phyloP scores from a whole-genome alignment of 2,329 filamentous ascomycete genomes.

The Aureobasidium uvarum region DNA sequence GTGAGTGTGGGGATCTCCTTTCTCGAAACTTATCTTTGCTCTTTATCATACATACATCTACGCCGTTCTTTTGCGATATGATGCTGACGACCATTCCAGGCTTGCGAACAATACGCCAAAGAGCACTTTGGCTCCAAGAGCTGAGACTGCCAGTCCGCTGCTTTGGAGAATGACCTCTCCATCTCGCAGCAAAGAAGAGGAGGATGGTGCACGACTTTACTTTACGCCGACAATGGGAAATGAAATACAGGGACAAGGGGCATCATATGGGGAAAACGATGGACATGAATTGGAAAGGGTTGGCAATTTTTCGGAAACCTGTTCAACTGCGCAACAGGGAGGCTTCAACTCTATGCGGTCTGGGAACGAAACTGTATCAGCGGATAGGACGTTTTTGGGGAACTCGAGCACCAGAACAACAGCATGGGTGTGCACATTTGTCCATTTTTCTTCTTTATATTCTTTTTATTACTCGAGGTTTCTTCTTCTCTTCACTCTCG shows the following conservation, averaged over 20 bases:
- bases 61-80: neutral
- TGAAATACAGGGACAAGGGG: neutral
- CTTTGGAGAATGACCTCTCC: neutral
- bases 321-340: neutral
- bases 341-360: neutral
- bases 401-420: neutral
- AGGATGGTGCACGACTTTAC: neutral
- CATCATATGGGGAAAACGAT: neutral
- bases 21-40: neutral
- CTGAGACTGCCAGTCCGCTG: constrained; percentile 32
- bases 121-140: constrained; percentile 73
- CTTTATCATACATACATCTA: neutral
- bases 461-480: neutral
- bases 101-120: constrained; percentile 91
- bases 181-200: neutral
- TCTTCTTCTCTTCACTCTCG: neutral
- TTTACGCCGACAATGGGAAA: neutral
- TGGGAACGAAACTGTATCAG: neutral
- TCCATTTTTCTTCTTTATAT: neutral
- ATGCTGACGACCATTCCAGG: constrained; percentile 47
- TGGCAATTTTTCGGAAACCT: neutral
- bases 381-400: neutral
- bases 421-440: neutral
- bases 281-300: neutral
- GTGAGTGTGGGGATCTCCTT: constrained; percentile 43